phyloP scores from a whole-genome alignment of 345 rosid genomes.

The Corymbia maculata region DNA sequence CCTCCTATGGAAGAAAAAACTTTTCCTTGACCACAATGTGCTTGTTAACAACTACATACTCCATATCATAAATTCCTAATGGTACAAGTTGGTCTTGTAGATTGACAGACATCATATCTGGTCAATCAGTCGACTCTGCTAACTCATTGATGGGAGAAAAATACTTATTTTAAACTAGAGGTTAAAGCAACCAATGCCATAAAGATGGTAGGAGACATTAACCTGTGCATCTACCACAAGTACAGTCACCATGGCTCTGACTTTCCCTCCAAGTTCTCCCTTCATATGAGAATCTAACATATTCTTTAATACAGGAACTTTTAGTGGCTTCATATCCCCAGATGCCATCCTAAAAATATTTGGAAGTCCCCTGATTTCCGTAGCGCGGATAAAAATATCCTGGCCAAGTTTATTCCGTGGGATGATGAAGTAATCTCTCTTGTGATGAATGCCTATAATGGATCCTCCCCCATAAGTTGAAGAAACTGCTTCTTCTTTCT shows the following conservation, averaged over 20 bases:
- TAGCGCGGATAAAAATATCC: slow-evolving; percentile 76
- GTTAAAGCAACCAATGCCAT: background rate
- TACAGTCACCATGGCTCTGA: slow-evolving; percentile 66
- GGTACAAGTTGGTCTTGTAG: background rate
- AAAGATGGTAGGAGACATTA: background rate
- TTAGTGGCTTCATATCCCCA: slow-evolving; percentile 75
- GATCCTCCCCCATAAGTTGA: slow-evolving; percentile 45
- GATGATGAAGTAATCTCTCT: slow-evolving; percentile 65
- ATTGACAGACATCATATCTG: background rate
- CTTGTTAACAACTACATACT: background rate
- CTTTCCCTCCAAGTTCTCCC: slow-evolving; percentile 35
- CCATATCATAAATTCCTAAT: background rate
- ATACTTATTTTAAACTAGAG: background rate
- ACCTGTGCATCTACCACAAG: slow-evolving; percentile 75
- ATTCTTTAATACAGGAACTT: slow-evolving; percentile 83
- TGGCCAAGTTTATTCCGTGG: slow-evolving; percentile 94
- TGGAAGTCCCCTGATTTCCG: slow-evolving; percentile 46
- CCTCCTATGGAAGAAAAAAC: background rate
- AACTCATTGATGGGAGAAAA: background rate
- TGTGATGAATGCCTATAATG: slow-evolving; percentile 57
- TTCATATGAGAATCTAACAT: slow-evolving; percentile 78
- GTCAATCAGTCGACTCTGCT: background rate
- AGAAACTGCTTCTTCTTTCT: slow-evolving; percentile 41
- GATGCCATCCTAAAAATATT: slow-evolving; percentile 75
- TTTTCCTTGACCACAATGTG: background rate